Percentiles rank a stretch among this genome's conserved stretches.
These are phyloP conservation scores for Trichoderma polysporum DNA, from an alignment of 2,329 filamentous ascomycete genomes.

Conservation along the genomic window DNA sequence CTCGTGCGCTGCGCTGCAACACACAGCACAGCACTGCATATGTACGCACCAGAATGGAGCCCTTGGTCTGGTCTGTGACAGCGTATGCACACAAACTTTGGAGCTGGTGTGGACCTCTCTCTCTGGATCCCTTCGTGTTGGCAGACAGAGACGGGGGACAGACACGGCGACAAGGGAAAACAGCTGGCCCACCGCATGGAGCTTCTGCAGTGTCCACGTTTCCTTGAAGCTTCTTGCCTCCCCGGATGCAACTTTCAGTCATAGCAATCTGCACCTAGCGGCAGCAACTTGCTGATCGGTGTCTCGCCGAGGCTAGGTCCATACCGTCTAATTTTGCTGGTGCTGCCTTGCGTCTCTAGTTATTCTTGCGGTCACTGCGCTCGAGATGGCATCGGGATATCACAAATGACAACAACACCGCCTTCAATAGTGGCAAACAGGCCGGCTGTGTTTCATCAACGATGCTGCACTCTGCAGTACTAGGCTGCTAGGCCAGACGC, in stretches of 20 bases:
- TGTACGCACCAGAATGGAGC: not conserved
- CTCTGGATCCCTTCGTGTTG: not conserved
- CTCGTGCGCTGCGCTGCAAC: slow-evolving; percentile 18
- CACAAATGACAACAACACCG: slow-evolving; percentile 21
- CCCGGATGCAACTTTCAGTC: slow-evolving; percentile 13
- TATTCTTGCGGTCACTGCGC: slow-evolving; percentile 19
- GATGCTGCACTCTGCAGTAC: not conserved
- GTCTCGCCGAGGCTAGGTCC: slow-evolving; percentile 14
- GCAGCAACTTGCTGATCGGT: not conserved
- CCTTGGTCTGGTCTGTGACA: not conserved
- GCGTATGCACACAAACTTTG: slow-evolving; percentile 13
- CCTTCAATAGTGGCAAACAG: slow-evolving; percentile 6
- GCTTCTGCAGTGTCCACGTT: slow-evolving; percentile 14
- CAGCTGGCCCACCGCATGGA: slow-evolving; percentile 6
- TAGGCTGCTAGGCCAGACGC: too few species aligned
- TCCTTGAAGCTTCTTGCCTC: slow-evolving; percentile 18
- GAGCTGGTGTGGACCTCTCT: slow-evolving; percentile 12
- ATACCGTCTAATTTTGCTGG: slow-evolving; percentile 21
- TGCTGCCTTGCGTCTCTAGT: slow-evolving; percentile 4
- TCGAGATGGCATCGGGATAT: slow-evolving; percentile 12
- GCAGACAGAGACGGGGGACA: not conserved
- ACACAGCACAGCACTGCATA: slow-evolving; percentile 15
- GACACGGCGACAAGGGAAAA: slow-evolving; percentile 5
- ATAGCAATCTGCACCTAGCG: not conserved
- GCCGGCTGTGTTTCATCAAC: slow-evolving; percentile 5